phyloP scores from a whole-genome alignment of 805 yeast species.

The Wickerhamomyces hampshirensis region DNA sequence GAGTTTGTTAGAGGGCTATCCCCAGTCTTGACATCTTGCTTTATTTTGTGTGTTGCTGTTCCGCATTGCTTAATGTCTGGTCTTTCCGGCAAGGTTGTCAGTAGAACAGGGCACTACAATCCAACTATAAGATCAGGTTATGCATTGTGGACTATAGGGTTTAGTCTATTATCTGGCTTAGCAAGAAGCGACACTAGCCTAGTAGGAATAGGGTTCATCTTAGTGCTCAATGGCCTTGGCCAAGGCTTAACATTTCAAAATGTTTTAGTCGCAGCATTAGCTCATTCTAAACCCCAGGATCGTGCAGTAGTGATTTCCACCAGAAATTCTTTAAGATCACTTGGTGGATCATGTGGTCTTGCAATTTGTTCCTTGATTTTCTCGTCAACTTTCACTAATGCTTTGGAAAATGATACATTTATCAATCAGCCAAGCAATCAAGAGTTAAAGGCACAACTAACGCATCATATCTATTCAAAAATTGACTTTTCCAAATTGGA shows the following conservation, averaged over 20 bases:
- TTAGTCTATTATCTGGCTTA: not conserved
- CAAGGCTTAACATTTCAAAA: slow-evolving; percentile 26
- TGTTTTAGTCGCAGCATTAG: slow-evolving; percentile 42
- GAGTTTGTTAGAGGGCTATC: slow-evolving; percentile 20
- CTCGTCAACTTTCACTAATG: not conserved
- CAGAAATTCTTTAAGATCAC: slow-evolving; percentile 47
- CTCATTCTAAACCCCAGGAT: slow-evolving; percentile 43
- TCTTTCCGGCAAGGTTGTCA: slow-evolving; percentile 7
- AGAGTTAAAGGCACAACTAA: not conserved
- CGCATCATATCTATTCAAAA: not conserved
- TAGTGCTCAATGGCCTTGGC: slow-evolving; percentile 38
- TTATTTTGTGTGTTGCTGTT: slow-evolving; percentile 5
- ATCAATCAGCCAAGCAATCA: not conserved
- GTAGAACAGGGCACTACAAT: slow-evolving; percentile 1
- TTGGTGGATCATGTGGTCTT: slow-evolving; percentile 56
- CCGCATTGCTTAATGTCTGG: slow-evolving; percentile 6
- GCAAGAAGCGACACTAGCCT: not conserved
- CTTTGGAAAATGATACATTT: not conserved
- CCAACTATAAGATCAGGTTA: slow-evolving; percentile 11
- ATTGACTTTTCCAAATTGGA: not conserved
- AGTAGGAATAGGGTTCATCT: slow-evolving; percentile 17
- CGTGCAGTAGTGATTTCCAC: slow-evolving; percentile 52
- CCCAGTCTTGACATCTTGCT: slow-evolving; percentile 16
- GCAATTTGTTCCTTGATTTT: slow-evolving; percentile 30
- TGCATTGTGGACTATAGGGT: slow-evolving; percentile 25